Evolutionary conservation across 2,329 filamentous ascomycete species (phyloP).

Genomic region (Fusarium temperatum): DNA sequence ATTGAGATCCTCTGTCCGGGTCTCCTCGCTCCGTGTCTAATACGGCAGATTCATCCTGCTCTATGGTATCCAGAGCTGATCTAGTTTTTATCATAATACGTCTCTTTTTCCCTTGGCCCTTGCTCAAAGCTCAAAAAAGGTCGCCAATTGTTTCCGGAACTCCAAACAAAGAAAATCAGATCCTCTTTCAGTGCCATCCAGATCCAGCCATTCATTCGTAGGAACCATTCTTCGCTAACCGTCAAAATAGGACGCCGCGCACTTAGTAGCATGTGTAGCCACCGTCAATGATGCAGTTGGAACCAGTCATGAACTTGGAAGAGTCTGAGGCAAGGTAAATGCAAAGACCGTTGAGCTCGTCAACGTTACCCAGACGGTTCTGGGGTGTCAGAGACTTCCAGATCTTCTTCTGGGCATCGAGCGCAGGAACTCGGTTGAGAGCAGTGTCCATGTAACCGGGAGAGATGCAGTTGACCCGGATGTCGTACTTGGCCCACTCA

Average conservation of each 20-base stretch:
- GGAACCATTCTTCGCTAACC: background rate
- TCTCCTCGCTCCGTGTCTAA: constrained; percentile 17
- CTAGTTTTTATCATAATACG: constrained; percentile 29
- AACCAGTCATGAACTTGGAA: constrained; percentile 79
- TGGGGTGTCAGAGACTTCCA: constrained; percentile 80
- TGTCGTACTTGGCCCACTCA: constrained; percentile 84
- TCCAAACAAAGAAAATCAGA: constrained; percentile 34
- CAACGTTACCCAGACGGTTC: constrained; percentile 74
- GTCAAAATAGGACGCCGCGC: constrained; percentile 8
- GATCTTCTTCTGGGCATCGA: constrained; percentile 84
- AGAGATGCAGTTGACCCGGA: constrained; percentile 85
- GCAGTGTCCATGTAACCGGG: constrained; percentile 90
- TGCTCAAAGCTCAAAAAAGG: constrained; percentile 3
- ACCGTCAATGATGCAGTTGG: constrained; percentile 76
- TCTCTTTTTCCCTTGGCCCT: constrained; percentile 10
- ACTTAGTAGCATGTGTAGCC: constrained; percentile 71
- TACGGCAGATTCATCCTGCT: constrained; percentile 17
- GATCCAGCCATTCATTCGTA: background rate
- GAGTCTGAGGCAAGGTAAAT: constrained; percentile 80
- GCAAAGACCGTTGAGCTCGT: constrained; percentile 81
- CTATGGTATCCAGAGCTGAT: constrained; percentile 31
- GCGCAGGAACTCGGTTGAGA: constrained; percentile 78
- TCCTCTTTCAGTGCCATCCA: background rate
- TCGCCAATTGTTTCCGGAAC: constrained; percentile 24
- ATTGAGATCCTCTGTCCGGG: constrained; percentile 24